Evolutionary conservation across 2,329 filamentous ascomycete species (phyloP), one percentile per base, ranked within the genome.

Genomic region (Sordariomycetes sp.): DNA sequence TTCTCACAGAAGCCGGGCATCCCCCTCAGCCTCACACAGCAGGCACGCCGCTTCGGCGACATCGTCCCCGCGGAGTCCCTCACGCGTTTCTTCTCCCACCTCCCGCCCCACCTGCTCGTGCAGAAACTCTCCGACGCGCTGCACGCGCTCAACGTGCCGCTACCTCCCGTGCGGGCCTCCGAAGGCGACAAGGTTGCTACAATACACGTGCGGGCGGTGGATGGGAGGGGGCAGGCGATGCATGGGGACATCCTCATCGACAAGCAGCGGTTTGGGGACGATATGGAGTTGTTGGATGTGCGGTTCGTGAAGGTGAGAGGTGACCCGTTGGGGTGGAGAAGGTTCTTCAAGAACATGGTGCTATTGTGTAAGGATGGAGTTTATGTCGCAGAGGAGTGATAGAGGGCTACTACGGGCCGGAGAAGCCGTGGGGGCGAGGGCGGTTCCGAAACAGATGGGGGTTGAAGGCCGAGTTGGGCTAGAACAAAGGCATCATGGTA

Each of bases 301-400:
- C 81, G 90, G 56, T 97, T 99, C 69, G 82, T 95, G 63, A 99
- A 99, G 74, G 81, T 89, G 58, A 97, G 96, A 74, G 94, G 94
- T 6, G 94, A 99, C 75, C 94, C 94, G 5, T 74, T 99, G 55
- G 93, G 97, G 75, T 99, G 95, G 94, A 83, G 94, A 61, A 79
- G 94, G 37, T 90, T 99, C 69, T 99, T 99, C 78, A 99, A 99
- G 74, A 92, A 90, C 71, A 82, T 97, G n/a, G 89, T 89, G 34
- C 78, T 95, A 62, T 77, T 93, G 60, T 95, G 92, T 73, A 89
- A 89, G 68, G 90, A 96, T 68, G 90, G 85, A 10, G 86, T 97
- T 52, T 89, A 85, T 69, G 71, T 75, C 60, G 73, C 74, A 2
- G 73, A 76, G 53, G 61, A 68, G 62, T 75, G 74, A 69, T 66